phyloP scores from a whole-genome alignment of 2,329 filamentous ascomycete species.

The Stagonosporopsis tanaceti region DNA sequence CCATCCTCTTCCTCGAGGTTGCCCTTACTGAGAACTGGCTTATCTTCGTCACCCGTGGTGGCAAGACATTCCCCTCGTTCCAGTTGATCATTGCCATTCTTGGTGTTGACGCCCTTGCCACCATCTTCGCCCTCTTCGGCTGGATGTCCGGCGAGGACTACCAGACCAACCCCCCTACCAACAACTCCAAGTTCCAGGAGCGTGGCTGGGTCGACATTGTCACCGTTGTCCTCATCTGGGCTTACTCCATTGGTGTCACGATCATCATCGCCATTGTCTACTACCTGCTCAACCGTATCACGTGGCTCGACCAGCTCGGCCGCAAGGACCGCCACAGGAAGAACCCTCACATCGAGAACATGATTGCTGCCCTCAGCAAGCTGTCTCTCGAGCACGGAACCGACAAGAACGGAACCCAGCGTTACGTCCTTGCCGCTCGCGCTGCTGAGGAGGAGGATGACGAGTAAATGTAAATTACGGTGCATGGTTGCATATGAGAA shows the following conservation, averaged over 20 bases:
- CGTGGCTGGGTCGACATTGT: conserved; percentile 68
- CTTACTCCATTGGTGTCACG: conserved; percentile 71
- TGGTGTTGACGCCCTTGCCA: conserved; percentile 74
- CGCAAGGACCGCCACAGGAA: conserved; percentile 68
- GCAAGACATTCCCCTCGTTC: conserved; percentile 76
- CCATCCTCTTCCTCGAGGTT: conserved; percentile 66
- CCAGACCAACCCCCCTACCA: conserved; percentile 54
- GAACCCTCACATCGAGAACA: conserved; percentile 72
- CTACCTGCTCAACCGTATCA: conserved; percentile 66
- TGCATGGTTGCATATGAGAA: conserved; percentile 27
- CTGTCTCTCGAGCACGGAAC: conserved; percentile 67
- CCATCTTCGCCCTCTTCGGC: conserved; percentile 77
- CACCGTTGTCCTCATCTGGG: conserved; percentile 71
- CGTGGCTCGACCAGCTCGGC: conserved; percentile 68
- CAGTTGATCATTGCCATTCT: conserved; percentile 76
- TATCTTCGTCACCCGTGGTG: conserved; percentile 65
- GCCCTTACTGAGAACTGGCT: conserved; percentile 64
- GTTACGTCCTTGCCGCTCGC: conserved; percentile 56
- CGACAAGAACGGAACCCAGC: conserved; percentile 57
- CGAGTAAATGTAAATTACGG: conserved; percentile 42
- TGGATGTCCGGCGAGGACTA: conserved; percentile 68
- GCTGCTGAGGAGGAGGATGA: conserved; percentile 60
- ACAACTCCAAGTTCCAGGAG: conserved; percentile 49
- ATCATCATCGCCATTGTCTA: conserved; percentile 73
- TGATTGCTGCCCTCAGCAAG: conserved; percentile 70